Percentiles rank a stretch among this genome's conserved stretches.
phyloP scores from a whole-genome alignment of 805 yeast species.

The Isabelozyma rhagii region DNA sequence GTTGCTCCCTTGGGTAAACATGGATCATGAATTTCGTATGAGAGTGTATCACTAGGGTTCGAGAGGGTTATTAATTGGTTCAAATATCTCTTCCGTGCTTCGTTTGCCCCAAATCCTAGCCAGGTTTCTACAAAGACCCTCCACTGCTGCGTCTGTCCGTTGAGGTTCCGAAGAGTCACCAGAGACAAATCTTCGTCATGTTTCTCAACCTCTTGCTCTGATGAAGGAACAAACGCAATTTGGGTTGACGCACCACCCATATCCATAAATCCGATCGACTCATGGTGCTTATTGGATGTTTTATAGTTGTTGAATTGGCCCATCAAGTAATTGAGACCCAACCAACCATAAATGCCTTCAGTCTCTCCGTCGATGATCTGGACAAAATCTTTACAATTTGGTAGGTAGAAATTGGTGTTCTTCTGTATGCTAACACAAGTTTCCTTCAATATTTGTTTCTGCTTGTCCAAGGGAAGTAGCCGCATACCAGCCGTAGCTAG shows the following conservation, averaged over 20 bases:
- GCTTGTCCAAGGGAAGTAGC: slow-evolving; percentile 54
- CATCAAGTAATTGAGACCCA: slow-evolving; percentile 81
- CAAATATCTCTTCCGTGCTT: slow-evolving; percentile 76
- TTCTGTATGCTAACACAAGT: slow-evolving; percentile 58
- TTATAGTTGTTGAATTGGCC: slow-evolving; percentile 57
- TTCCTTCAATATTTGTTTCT: slow-evolving; percentile 49
- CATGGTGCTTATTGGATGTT: slow-evolving; percentile 32
- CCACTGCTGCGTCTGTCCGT: slow-evolving; percentile 76
- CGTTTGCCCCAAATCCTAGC: slow-evolving; percentile 97
- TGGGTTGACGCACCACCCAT: slow-evolving; percentile 99
- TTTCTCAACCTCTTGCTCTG: slow-evolving; percentile 51
- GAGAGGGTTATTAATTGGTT: slow-evolving; percentile 45
- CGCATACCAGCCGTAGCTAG: slow-evolving; percentile 98
- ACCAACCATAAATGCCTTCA: slow-evolving; percentile 96
- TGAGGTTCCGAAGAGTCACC: slow-evolving; percentile 60
- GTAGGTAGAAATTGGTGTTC: slow-evolving; percentile 54
- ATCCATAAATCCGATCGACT: slow-evolving; percentile 92
- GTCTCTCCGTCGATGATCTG: slow-evolving; percentile 90
- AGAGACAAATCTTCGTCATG: slow-evolving; percentile 73
- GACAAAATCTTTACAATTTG: slow-evolving; percentile 67
- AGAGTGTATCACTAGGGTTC: slow-evolving; percentile 9
- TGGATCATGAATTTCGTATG: slow-evolving; percentile 56
- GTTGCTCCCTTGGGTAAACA: slow-evolving; percentile 71
- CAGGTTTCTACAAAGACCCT: slow-evolving; percentile 90
- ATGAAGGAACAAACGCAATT: slow-evolving; percentile 84